Evolutionary conservation across 176 grass and related monocot genomes (phyloP).

Genomic region (Stipa capillata): DNA sequence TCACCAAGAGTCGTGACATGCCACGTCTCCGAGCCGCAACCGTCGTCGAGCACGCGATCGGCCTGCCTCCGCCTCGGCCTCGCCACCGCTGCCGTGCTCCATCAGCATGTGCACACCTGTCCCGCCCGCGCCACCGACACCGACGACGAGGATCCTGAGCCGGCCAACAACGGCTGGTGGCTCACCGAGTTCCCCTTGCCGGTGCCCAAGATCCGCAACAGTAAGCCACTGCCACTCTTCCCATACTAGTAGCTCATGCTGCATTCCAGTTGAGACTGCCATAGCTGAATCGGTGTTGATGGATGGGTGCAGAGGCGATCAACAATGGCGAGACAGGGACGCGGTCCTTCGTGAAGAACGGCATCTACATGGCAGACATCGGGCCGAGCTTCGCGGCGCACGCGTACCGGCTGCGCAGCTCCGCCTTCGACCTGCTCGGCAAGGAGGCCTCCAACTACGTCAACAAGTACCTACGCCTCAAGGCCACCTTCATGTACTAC

Average conservation of each 20-base stretch:
- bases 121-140: too few species aligned
- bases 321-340: conserved; percentile 60
- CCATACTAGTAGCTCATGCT: background rate
- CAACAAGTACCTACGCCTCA: conserved; percentile 83
- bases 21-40: background rate
- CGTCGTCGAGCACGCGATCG: background rate
- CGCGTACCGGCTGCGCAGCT: conserved; percentile 59
- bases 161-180: conserved; percentile 78
- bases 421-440: conserved; percentile 79
- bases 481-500: conserved; percentile 82
- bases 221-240: too few species aligned
- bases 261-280: background rate
- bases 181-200: conserved; percentile 62
- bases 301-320: conserved; percentile 58
- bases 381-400: conserved; percentile 38
- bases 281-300: background rate
- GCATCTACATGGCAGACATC: conserved; percentile 72
- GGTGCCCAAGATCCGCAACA: conserved; percentile 42
- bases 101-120: too few species aligned
- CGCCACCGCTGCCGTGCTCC: too few species aligned
- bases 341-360: conserved; percentile 51
- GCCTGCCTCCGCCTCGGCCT: background rate
- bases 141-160: conserved; percentile 16
- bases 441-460: conserved; percentile 72
- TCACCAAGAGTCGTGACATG: background rate